Conservation (phyloP, 129 eudicot genomes). For the Flaveria bidentis region DNA sequence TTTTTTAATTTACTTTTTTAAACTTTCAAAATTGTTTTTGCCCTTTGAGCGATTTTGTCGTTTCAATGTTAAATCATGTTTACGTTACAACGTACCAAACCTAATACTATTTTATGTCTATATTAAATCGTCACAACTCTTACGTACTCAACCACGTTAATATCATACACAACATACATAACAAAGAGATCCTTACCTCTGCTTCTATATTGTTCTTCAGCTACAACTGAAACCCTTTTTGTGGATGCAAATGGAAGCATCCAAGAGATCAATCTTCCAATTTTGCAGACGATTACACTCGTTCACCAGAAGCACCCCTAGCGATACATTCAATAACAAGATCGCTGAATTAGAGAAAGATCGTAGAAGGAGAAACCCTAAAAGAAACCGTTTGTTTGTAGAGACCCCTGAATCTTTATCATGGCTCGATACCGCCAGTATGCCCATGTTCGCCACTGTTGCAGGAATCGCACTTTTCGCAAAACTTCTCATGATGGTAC, state of each 20-base stretch:
- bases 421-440: conserved; percentile 76
- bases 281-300: conserved; percentile 53
- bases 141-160: too few species aligned
- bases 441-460: conserved; percentile 54
- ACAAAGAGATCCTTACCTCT: too few species aligned
- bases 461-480: conserved; percentile 27
- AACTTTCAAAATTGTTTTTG: too few species aligned
- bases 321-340: conserved; percentile 35
- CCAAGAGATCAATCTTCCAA: conserved; percentile 32
- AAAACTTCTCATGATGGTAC: conserved; percentile 88
- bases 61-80: too few species aligned
- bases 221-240: background rate
- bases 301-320: conserved; percentile 30
- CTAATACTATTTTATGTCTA: too few species aligned
- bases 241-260: conserved; percentile 38
- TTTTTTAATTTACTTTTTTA: too few species aligned
- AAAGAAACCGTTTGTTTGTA: conserved; percentile 50
- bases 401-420: conserved; percentile 72
- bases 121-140: too few species aligned
- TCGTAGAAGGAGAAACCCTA: conserved; percentile 40
- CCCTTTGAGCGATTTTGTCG: too few species aligned
- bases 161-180: too few species aligned
- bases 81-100: too few species aligned
- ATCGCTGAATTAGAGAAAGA: conserved; percentile 40
- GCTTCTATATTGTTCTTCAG: background rate